Conservation (phyloP, 2,329 filamentous ascomycete genomes). For the Penicillium sp. region DNA sequence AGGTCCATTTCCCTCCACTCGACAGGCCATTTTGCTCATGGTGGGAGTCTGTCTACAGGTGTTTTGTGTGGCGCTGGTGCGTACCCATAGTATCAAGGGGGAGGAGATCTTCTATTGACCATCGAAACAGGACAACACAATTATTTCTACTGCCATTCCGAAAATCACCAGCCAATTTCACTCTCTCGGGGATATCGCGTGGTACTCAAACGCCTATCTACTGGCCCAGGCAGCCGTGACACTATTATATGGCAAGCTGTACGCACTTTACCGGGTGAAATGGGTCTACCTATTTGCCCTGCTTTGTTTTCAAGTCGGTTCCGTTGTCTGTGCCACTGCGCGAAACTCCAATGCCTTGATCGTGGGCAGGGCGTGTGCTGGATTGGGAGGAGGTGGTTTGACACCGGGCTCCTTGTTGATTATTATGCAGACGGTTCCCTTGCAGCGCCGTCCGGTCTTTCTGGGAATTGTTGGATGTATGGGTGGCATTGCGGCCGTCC, state of each 20-base stretch:
- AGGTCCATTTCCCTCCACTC: no score
- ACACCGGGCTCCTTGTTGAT: slow-evolving; percentile 27
- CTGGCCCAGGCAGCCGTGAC: slow-evolving; percentile 22
- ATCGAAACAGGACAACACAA: no score
- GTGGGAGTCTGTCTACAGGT: no score
- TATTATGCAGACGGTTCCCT: slow-evolving; percentile 41
- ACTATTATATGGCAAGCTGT: slow-evolving; percentile 33
- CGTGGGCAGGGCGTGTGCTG: slow-evolving; percentile 35
- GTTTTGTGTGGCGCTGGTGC: no score
- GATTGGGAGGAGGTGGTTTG: slow-evolving; percentile 35
- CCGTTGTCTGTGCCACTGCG: slow-evolving; percentile 34
- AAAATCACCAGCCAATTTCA: slow-evolving; percentile 12
- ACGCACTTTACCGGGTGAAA: slow-evolving; percentile 35
- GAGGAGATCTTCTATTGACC: no score
- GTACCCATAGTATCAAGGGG: no score
- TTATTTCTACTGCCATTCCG: slow-evolving; percentile 14
- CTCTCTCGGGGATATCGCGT: slow-evolving; percentile 10
- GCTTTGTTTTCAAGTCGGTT: slow-evolving; percentile 37
- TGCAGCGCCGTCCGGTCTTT: slow-evolving; percentile 47
- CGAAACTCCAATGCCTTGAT: slow-evolving; percentile 32
- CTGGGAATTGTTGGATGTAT: slow-evolving; percentile 48
- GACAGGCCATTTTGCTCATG: no score
- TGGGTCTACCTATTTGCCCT: slow-evolving; percentile 32
- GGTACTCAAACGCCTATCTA: slow-evolving; percentile 16
- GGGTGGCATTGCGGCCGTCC: slow-evolving; percentile 50